Conservation (phyloP, 108 stramenopile genomes). For the Nitzschia sp. region DNA sequence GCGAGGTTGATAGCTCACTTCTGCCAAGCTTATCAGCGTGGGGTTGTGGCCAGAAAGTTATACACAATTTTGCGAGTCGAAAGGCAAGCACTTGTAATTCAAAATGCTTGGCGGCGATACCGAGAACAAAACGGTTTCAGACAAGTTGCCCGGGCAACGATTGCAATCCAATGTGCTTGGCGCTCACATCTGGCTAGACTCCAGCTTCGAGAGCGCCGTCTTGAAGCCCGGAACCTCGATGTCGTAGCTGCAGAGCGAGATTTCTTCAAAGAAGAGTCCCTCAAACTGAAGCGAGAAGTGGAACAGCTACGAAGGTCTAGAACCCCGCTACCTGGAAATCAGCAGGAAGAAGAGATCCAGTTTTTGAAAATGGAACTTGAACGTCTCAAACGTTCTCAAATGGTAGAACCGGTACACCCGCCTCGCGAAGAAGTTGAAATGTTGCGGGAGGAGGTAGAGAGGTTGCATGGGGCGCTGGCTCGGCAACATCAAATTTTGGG, state of each 20-base stretch:
- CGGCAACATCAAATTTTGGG: conserved; percentile 1
- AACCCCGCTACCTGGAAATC: not conserved
- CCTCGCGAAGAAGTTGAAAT: conserved; percentile 34
- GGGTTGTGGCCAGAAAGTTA: conserved; percentile 38
- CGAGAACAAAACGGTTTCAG: conserved; percentile 4
- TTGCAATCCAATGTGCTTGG: conserved; percentile 47
- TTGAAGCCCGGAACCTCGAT: conserved; percentile 53
- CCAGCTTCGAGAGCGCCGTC: conserved; percentile 36
- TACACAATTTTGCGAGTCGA: conserved; percentile 38
- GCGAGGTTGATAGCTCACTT: conserved; percentile 46
- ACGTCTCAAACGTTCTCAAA: not conserved
- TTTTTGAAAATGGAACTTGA: not conserved
- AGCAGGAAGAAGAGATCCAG: not conserved
- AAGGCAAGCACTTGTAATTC: conserved; percentile 39
- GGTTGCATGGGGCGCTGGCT: conserved; percentile 25
- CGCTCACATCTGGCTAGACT: conserved; percentile 35
- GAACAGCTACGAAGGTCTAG: conserved; percentile 22
- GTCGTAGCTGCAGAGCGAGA: conserved; percentile 55
- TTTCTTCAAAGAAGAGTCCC: conserved; percentile 51
- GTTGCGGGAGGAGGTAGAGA: conserved; percentile 38
- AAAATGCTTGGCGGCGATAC: conserved; percentile 39
- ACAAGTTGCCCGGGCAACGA: conserved; percentile 22
- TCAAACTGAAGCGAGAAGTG: conserved; percentile 51
- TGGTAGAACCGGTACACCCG: not conserved
- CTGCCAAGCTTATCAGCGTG: conserved; percentile 56